Conservation (phyloP, 2,329 filamentous ascomycete species). For the Aspergillus felis region DNA sequence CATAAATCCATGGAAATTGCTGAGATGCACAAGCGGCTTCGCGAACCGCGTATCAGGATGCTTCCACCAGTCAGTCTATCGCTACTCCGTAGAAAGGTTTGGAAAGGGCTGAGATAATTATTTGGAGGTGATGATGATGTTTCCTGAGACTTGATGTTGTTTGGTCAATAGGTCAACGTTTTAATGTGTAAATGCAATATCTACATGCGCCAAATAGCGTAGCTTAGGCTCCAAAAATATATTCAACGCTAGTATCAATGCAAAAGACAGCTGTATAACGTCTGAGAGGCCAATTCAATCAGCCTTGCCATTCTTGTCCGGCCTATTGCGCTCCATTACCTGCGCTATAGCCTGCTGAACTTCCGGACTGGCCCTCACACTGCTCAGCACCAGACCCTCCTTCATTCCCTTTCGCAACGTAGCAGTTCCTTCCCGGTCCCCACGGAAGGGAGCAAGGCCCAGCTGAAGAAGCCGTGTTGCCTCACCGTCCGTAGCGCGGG, state of each 20-base stretch:
- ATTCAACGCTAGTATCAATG: neutral
- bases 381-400: slow-evolving; percentile 86
- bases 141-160: neutral
- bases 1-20: neutral
- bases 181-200: neutral
- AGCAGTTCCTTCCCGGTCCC: slow-evolving; percentile 61
- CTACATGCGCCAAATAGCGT: neutral
- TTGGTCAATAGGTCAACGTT: neutral
- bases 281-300: slow-evolving; percentile 9
- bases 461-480: slow-evolving; percentile 66
- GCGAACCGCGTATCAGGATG: neutral
- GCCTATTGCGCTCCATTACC: slow-evolving; percentile 59
- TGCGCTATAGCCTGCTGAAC: slow-evolving; percentile 74
- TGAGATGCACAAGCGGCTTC: neutral
- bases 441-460: slow-evolving; percentile 75
- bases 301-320: slow-evolving; percentile 15
- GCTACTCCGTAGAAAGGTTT: neutral
- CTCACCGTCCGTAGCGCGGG: slow-evolving; percentile 64
- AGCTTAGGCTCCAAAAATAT: neutral
- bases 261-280: neutral
- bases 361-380: slow-evolving; percentile 72
- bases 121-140: too few species aligned
- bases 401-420: slow-evolving; percentile 69
- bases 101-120: neutral
- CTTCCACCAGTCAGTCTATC: neutral